Percentiles rank a stretch among this genome's conserved stretches.
These are phyloP conservation scores for Syzygium aromaticum DNA, from an alignment of 345 rosid species.

Conservation along the genomic window DNA sequence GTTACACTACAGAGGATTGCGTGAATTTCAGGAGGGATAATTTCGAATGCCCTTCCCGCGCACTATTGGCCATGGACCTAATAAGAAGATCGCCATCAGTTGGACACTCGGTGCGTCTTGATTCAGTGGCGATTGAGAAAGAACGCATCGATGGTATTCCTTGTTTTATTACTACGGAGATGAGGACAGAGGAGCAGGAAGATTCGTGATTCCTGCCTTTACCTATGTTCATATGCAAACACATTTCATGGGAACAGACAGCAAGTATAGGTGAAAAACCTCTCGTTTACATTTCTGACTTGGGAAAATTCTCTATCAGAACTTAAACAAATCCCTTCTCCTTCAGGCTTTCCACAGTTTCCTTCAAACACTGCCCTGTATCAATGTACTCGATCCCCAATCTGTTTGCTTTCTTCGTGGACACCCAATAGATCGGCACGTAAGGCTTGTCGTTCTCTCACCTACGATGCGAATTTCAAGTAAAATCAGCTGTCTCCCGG, in stretches of 20 bases:
- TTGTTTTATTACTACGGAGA: not conserved
- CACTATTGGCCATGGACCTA: not conserved
- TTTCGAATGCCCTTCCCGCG: not conserved
- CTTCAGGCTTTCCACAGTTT: constrained; percentile 87
- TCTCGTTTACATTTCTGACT: not conserved
- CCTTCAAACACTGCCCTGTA: constrained; percentile 64
- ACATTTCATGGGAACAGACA: not conserved
- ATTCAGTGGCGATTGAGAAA: not conserved
- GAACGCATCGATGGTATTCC: not conserved
- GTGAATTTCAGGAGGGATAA: not conserved
- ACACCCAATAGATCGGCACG: constrained; percentile 66
- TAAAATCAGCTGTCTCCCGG: not conserved
- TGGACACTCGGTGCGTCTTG: not conserved
- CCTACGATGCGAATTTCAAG: constrained; percentile 13
- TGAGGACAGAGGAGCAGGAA: not conserved
- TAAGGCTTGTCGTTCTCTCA: constrained; percentile 59
- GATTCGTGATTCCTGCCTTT: not conserved
- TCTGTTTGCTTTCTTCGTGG: constrained; percentile 54
- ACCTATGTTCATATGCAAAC: not conserved
- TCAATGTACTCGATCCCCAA: constrained; percentile 77
- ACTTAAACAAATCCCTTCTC: constrained; percentile 60
- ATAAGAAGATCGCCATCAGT: not conserved
- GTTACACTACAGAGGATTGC: not conserved
- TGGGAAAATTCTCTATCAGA: constrained; percentile 10
- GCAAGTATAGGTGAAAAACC: not conserved